A percentile compares a stretch with the other conserved stretches of the same genome.
phyloP scores from a whole-genome alignment of 345 rosid species.

The Populus davidiana region DNA sequence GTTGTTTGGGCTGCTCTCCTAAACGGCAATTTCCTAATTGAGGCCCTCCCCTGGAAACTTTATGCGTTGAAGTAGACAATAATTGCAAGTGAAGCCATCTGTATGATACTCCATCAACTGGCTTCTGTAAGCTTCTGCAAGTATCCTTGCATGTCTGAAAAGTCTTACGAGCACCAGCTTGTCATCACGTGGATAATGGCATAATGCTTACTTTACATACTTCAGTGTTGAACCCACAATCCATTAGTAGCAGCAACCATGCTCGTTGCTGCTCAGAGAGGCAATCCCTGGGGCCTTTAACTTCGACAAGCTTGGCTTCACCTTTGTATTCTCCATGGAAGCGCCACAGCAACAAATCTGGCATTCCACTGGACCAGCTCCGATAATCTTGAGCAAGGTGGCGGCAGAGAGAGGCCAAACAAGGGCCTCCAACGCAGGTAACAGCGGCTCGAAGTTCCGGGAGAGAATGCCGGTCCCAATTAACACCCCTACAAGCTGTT shows the following conservation, averaged over 20 bases:
- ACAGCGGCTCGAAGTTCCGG: conserved; percentile 80
- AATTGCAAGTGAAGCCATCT: too few relatives aligned
- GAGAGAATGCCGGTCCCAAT: conserved; percentile 72
- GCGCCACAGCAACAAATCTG: conserved; percentile 85
- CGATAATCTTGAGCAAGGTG: conserved; percentile 72
- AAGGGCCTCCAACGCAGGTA: conserved; percentile 63
- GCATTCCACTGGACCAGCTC: conserved; percentile 99
- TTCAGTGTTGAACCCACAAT: conserved; percentile 75
- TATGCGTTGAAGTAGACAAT: too few relatives aligned
- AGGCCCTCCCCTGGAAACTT: too few relatives aligned
- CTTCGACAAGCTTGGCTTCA: conserved; percentile 96
- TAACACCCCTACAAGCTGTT: conserved; percentile 73
- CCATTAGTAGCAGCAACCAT: conserved; percentile 78
- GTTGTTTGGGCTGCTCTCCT: too few relatives aligned
- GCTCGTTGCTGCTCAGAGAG: conserved; percentile 94
- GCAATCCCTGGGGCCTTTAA: conserved; percentile 73
- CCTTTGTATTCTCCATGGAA: conserved; percentile 71
- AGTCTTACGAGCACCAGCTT: background rate
- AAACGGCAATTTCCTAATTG: too few relatives aligned
- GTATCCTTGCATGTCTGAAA: too few relatives aligned
- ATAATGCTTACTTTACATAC: conserved; percentile 68
- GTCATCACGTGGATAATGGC: background rate
- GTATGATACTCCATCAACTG: too few relatives aligned
- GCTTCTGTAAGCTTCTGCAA: too few relatives aligned
- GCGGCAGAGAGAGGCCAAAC: conserved; percentile 72